phyloP scores from a whole-genome alignment of 1,284 basidiomycete genomes.

The Boletus smithii region DNA sequence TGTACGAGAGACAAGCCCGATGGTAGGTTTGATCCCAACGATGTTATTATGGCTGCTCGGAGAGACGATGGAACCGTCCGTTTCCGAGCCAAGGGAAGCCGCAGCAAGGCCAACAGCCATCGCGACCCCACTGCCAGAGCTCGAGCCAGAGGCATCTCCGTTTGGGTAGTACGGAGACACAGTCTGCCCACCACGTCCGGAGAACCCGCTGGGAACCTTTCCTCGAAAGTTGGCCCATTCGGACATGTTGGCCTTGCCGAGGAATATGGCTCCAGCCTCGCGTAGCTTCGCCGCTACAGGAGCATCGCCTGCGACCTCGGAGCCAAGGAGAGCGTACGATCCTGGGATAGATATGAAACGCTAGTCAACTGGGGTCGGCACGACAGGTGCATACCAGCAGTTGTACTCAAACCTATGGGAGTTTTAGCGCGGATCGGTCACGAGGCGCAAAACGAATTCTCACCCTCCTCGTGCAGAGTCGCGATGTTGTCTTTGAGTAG shows the following conservation, averaged over 20 bases:
- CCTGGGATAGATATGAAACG: slow-evolving; percentile 32
- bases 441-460: slow-evolving; percentile 32
- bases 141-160: slow-evolving; percentile 49
- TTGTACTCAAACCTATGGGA: slow-evolving; percentile 59
- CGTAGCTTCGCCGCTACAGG: slow-evolving; percentile 57
- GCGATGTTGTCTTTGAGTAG: slow-evolving; percentile 42
- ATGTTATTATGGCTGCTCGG: slow-evolving; percentile 43
- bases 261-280: slow-evolving; percentile 49
- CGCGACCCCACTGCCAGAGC: slow-evolving; percentile 50
- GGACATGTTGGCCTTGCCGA: slow-evolving; percentile 51
- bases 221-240: slow-evolving; percentile 53
- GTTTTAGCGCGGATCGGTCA: slow-evolving; percentile 5
- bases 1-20: slow-evolving; percentile 49
- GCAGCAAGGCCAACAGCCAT: slow-evolving; percentile 49
- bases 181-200: slow-evolving; percentile 50
- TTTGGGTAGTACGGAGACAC: slow-evolving; percentile 48
- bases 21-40: slow-evolving; percentile 52
- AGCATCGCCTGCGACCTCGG: slow-evolving; percentile 61
- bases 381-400: slow-evolving; percentile 34
- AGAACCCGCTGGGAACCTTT: slow-evolving; percentile 45
- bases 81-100: slow-evolving; percentile 50
- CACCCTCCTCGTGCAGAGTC: slow-evolving; percentile 45
- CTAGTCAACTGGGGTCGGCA: background rate
- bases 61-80: slow-evolving; percentile 47
- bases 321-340: slow-evolving; percentile 54